phyloP scores from a whole-genome alignment of 441 rosid genomes.

The Hura crepitans region DNA sequence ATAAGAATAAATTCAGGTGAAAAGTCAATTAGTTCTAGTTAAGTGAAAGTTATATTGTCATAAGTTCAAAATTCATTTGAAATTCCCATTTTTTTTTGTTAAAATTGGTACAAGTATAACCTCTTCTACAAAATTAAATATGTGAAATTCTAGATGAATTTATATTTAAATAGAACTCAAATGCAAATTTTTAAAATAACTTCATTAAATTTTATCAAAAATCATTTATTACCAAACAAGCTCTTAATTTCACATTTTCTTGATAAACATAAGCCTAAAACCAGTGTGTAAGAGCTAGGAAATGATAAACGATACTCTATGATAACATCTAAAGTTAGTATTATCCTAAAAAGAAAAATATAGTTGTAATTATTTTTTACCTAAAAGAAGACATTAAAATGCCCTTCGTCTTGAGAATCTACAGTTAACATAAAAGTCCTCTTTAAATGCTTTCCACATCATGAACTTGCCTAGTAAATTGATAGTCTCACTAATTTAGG shows the following conservation, averaged over 20 bases:
- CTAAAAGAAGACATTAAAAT: constrained; percentile 59
- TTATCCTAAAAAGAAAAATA: not conserved
- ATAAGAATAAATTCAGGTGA: no score
- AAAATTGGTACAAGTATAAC: no score
- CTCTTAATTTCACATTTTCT: not conserved
- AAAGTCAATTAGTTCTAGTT: no score
- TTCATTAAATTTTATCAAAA: no score
- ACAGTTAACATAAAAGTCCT: constrained; percentile 74
- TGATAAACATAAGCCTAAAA: not conserved
- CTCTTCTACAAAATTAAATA: no score
- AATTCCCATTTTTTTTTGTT: no score
- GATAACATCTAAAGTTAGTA: not conserved
- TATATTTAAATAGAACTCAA: no score
- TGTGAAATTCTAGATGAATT: no score
- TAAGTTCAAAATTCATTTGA: no score
- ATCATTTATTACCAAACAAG: not conserved
- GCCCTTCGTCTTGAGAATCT: constrained; percentile 90
- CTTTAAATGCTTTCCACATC: constrained; percentile 88
- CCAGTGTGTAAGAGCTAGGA: not conserved
- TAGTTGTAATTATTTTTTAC: constrained; percentile 26
- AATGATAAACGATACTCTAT: not conserved
- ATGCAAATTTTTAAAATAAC: no score
- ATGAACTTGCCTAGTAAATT: constrained; percentile 55
- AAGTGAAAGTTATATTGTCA: no score
- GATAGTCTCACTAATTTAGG: constrained; percentile 11